Evolutionary conservation across 78 protist species (phyloP).

Genomic region (Dictyostelium capitatum): DNA sequence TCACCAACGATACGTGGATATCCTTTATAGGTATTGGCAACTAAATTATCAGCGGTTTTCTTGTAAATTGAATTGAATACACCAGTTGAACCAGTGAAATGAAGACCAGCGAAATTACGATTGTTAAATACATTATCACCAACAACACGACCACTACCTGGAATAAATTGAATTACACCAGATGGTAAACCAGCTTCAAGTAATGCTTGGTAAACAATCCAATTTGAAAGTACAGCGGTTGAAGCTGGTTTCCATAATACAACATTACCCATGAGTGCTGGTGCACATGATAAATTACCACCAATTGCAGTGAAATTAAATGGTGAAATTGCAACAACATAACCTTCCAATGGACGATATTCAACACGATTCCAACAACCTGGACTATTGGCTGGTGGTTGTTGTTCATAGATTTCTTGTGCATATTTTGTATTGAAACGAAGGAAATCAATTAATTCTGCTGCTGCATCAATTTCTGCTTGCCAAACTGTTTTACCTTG

Average conservation of each 20-base stretch:
- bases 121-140: slow-evolving; percentile 65
- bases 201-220: slow-evolving; percentile 87
- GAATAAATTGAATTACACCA: slow-evolving; percentile 96
- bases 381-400: slow-evolving; percentile 87
- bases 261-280: slow-evolving; percentile 97
- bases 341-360: slow-evolving; percentile 96
- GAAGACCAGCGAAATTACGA: slow-evolving; percentile 90
- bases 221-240: slow-evolving; percentile 90
- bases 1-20: slow-evolving; percentile 97
- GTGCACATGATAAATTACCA: slow-evolving; percentile 91
- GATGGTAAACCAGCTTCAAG: slow-evolving; percentile 97
- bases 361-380: slow-evolving; percentile 93
- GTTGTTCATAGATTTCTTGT: slow-evolving; percentile 89
- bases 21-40: slow-evolving; percentile 69
- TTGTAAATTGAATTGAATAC: slow-evolving; percentile 87
- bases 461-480: slow-evolving; percentile 97
- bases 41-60: slow-evolving; percentile 84
- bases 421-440: slow-evolving; percentile 92
- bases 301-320: slow-evolving; percentile 98
- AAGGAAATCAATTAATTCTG: slow-evolving; percentile 94
- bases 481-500: slow-evolving; percentile 94
- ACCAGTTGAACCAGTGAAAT: slow-evolving; percentile 96
- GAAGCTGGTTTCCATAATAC: slow-evolving; percentile 96
- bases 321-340: slow-evolving; percentile 95
- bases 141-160: slow-evolving; percentile 84